Conservation (phyloP, 768 basidiomycete species). For the Rhodosporidiobolus odoratus region DNA sequence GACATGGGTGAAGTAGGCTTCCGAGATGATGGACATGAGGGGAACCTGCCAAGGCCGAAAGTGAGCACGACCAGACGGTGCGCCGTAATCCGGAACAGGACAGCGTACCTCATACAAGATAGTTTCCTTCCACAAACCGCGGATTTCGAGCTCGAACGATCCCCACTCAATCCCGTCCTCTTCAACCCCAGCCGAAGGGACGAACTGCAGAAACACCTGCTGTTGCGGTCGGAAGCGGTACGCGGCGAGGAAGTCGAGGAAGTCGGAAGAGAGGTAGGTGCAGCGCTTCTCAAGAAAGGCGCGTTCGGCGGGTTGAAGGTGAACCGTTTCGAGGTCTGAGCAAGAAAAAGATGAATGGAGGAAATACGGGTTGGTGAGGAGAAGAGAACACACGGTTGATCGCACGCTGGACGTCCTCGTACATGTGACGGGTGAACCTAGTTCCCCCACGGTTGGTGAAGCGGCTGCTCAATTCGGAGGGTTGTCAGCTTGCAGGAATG, state of each 20-base stretch:
- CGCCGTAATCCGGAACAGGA: too few species aligned
- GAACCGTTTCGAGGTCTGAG: slow-evolving; percentile 64
- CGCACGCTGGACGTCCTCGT: slow-evolving; percentile 62
- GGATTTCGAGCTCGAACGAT: slow-evolving; percentile 63
- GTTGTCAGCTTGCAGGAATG: not conserved
- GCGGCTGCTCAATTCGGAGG: not conserved
- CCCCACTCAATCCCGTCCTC: slow-evolving; percentile 55
- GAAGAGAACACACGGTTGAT: slow-evolving; percentile 62
- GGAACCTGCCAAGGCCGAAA: slow-evolving; percentile 74
- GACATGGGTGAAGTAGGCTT: slow-evolving; percentile 73
- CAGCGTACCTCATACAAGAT: slow-evolving; percentile 87
- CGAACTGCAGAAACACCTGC: slow-evolving; percentile 54
- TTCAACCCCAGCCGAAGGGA: slow-evolving; percentile 59
- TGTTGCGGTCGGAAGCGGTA: slow-evolving; percentile 45
- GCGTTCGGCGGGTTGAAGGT: slow-evolving; percentile 52
- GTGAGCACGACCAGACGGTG: too few species aligned
- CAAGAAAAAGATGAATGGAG: not conserved
- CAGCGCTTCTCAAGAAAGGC: slow-evolving; percentile 63
- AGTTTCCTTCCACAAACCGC: slow-evolving; percentile 71
- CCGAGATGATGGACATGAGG: slow-evolving; percentile 83
- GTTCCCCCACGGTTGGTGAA: slow-evolving; percentile 38
- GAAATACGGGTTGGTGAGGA: not conserved
- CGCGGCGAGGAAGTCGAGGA: slow-evolving; percentile 65
- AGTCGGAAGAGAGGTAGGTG: slow-evolving; percentile 65
- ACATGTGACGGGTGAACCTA: slow-evolving; percentile 46